Evolutionary conservation across 768 basidiomycete genomes (phyloP).

Genomic region (Hygrophorus pudorinus): DNA sequence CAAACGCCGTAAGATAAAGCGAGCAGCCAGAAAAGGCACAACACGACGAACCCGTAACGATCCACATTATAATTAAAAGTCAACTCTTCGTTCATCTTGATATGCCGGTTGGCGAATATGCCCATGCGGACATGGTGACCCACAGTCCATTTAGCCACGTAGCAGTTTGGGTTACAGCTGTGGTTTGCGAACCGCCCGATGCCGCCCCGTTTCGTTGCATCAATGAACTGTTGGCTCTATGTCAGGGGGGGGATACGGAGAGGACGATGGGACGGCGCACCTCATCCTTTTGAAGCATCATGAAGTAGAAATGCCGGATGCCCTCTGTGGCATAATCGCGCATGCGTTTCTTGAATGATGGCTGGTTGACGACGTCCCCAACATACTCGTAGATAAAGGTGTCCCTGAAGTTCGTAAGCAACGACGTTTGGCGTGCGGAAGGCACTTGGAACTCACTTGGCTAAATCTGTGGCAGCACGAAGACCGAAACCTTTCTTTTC

Average conservation of each 20-base stretch:
- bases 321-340: constrained; percentile 87
- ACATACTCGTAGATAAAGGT: constrained; percentile 95
- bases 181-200: constrained; percentile 98
- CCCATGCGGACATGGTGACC: constrained; percentile 90
- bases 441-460: constrained; percentile 37
- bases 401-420: constrained; percentile 43
- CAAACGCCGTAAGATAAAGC: background rate
- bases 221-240: constrained; percentile 65
- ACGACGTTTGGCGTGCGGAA: background rate
- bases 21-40: background rate
- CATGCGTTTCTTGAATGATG: constrained; percentile 89
- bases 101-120: constrained; percentile 83
- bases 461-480: constrained; percentile 59
- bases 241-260: background rate
- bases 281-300: constrained; percentile 99
- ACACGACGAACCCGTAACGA: constrained; percentile 77
- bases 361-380: constrained; percentile 87
- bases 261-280: constrained; percentile 30
- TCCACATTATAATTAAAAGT: constrained; percentile 99
- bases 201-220: constrained; percentile 94
- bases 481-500: constrained; percentile 95
- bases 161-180: constrained; percentile 95
- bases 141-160: constrained; percentile 97
- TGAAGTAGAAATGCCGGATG: constrained; percentile 96
- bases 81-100: constrained; percentile 76